Evolutionary conservation across 441 rosid genomes (phyloP).

Genomic region (Daphne laureola): DNA sequence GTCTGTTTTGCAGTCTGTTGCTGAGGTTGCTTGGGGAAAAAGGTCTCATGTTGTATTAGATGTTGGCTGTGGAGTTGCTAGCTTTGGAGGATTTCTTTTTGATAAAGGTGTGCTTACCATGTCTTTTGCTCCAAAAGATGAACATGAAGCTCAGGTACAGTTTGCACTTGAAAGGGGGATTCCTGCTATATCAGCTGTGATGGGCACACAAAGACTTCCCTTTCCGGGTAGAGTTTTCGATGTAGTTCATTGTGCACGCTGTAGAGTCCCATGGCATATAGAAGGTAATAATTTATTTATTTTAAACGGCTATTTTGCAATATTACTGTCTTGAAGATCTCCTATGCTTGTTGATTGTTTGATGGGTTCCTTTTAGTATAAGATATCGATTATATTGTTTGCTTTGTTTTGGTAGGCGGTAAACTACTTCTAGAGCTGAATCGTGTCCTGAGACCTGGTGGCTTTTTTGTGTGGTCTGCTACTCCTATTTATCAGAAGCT

Average conservation of each 20-base stretch:
- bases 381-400: background rate
- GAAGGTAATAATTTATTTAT: slow-evolving; percentile 44
- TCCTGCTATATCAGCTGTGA: slow-evolving; percentile 59
- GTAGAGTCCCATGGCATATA: slow-evolving; percentile 70
- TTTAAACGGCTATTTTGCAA: background rate
- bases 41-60: slow-evolving; percentile 62
- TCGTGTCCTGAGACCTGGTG: slow-evolving; percentile 57
- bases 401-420: slow-evolving; percentile 30
- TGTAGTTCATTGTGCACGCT: slow-evolving; percentile 61
- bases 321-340: background rate
- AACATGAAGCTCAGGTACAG: slow-evolving; percentile 66
- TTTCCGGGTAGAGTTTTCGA: slow-evolving; percentile 54
- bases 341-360: too few species aligned
- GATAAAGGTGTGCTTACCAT: slow-evolving; percentile 46
- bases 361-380: background rate
- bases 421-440: slow-evolving; percentile 63
- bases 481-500: slow-evolving; percentile 62
- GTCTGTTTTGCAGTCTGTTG: slow-evolving; percentile 46
- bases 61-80: slow-evolving; percentile 67
- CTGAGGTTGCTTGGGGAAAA: slow-evolving; percentile 68
- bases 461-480: slow-evolving; percentile 67
- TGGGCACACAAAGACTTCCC: slow-evolving; percentile 66
- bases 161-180: slow-evolving; percentile 70
- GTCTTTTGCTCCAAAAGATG: slow-evolving; percentile 71
- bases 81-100: slow-evolving; percentile 58